Conservation (phyloP, 2,329 filamentous ascomycete genomes). For the Alternaria arbusti region DNA sequence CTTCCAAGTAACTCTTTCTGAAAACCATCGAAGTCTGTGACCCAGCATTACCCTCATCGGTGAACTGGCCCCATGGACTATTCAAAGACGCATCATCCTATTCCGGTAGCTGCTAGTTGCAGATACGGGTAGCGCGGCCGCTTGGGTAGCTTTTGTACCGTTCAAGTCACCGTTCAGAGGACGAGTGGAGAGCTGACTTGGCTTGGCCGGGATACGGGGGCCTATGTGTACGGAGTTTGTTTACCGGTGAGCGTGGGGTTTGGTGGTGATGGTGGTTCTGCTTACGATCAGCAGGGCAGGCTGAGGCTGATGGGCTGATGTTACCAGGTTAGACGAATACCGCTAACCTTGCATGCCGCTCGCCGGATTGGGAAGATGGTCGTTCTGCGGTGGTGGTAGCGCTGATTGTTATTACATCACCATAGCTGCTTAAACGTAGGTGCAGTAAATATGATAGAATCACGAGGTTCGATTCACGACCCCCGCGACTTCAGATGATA, state of each 20-base stretch:
- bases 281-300: not conserved
- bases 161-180: conserved; percentile 1
- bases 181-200: not conserved
- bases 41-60: conserved; percentile 15
- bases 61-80: not conserved
- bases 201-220: not conserved
- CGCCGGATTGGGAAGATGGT: not conserved
- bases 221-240: not conserved
- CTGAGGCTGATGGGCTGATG: not conserved
- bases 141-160: not conserved
- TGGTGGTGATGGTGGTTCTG: not conserved
- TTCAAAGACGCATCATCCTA: not conserved
- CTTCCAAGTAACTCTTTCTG: conserved; percentile 4
- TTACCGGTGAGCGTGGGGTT: not conserved
- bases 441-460: not conserved
- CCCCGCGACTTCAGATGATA: not conserved
- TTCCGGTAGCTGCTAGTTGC: not conserved
- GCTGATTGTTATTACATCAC: not conserved
- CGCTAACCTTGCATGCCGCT: not conserved
- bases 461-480: not conserved
- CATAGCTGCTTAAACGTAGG: not conserved
- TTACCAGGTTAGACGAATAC: not conserved
- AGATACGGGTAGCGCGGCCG: not conserved
- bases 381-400: not conserved
- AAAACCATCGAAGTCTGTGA: conserved; percentile 8